Conservation (phyloP, 2,329 filamentous ascomycete species). For the Fusarium sp. region DNA sequence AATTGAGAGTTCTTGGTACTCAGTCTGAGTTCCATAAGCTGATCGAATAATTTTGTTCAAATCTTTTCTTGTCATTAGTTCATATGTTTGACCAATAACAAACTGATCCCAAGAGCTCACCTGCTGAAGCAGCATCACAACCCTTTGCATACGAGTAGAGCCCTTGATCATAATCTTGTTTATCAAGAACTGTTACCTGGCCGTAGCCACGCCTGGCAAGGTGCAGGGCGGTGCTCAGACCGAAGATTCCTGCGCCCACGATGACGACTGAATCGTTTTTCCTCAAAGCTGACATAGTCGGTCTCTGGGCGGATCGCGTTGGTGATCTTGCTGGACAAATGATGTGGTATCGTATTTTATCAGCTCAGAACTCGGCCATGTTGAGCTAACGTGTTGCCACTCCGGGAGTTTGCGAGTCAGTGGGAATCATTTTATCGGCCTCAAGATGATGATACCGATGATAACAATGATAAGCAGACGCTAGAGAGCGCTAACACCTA, state of each 20-base stretch:
- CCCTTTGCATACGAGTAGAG: conserved; percentile 56
- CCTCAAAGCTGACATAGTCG: neutral
- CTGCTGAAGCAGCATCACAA: conserved; percentile 55
- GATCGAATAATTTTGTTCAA: conserved; percentile 54
- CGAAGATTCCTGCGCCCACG: conserved; percentile 42
- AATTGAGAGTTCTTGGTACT: conserved; percentile 59
- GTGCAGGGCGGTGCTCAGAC: conserved; percentile 50
- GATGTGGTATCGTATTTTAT: neutral
- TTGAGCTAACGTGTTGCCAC: neutral
- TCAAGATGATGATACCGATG: neutral
- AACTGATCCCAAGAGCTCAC: conserved; percentile 25
- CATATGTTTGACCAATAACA: neutral
- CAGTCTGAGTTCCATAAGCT: conserved; percentile 54
- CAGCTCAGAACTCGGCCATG: neutral
- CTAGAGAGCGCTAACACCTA: neutral
- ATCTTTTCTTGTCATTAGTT: conserved; percentile 36
- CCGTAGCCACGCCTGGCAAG: conserved; percentile 55
- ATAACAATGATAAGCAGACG: neutral
- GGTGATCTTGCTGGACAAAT: neutral
- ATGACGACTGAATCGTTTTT: conserved; percentile 24
- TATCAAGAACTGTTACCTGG: conserved; percentile 61
- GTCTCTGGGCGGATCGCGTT: neutral
- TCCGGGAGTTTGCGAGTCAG: neutral
- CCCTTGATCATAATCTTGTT: conserved; percentile 54
- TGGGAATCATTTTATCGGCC: neutral